phyloP scores from a whole-genome alignment of 2,329 filamentous ascomycete species.

The Orbilia ellipsospora region DNA sequence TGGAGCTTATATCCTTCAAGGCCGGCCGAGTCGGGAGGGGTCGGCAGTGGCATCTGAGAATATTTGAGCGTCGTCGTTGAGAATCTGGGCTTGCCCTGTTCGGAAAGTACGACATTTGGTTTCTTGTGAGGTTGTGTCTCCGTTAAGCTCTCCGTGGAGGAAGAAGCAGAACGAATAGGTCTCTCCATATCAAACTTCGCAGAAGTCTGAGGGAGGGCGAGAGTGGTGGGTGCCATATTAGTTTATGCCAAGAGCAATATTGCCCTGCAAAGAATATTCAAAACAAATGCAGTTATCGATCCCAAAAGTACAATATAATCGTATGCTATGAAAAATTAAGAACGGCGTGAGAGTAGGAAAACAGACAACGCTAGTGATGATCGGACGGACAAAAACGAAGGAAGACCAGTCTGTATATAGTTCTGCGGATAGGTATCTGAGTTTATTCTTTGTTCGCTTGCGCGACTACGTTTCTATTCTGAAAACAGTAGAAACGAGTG shows the following conservation, averaged over 20 bases:
- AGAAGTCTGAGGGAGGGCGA: constrained; percentile 45
- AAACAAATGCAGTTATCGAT: constrained; percentile 41
- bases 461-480: constrained; percentile 37
- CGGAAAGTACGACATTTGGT: constrained; percentile 17
- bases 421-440: constrained; percentile 16
- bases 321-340: constrained; percentile 18
- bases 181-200: constrained; percentile 55
- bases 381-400: constrained; percentile 23
- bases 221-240: constrained; percentile 39
- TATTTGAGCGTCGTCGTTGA: constrained; percentile 53
- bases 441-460: constrained; percentile 23
- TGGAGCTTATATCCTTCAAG: constrained; percentile 53
- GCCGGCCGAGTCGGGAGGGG: constrained; percentile 52
- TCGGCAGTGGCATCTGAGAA: constrained; percentile 54
- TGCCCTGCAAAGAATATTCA: constrained; percentile 12
- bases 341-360: not conserved
- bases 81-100: constrained; percentile 48
- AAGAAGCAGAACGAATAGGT: constrained; percentile 26
- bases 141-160: constrained; percentile 44
- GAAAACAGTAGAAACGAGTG: constrained; percentile 35
- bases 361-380: constrained; percentile 17
- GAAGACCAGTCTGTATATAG: constrained; percentile 45
- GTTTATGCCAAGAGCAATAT: constrained; percentile 8
- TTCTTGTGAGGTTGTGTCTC: constrained; percentile 17
- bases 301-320: constrained; percentile 30